Conservation (phyloP, 805 yeast genomes). For the Teunomyces aglyptinius region DNA sequence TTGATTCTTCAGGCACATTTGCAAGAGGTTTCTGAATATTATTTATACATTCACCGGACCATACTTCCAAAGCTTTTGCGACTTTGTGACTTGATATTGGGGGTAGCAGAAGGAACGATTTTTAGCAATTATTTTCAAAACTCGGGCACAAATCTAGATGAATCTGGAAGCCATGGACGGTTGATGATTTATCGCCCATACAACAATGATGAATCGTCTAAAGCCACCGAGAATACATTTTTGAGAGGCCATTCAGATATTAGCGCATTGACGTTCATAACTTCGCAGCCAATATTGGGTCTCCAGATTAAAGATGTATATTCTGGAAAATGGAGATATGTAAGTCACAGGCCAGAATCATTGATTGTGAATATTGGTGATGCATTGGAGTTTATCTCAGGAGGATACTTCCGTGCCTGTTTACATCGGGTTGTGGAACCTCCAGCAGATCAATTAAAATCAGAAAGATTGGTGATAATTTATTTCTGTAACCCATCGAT, state of each 20-base stretch:
- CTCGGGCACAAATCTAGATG: constrained; percentile 22
- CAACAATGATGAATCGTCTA: constrained; percentile 8
- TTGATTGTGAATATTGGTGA: constrained; percentile 13
- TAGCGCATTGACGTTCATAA: constrained; percentile 12
- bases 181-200: constrained; percentile 28
- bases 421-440: constrained; percentile 28
- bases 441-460: constrained; percentile 23
- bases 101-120: constrained; percentile 46
- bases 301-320: constrained; percentile 12
- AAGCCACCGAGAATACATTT: constrained; percentile 8
- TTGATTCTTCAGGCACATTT: constrained; percentile 39
- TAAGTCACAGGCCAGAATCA: constrained; percentile 10
- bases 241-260: constrained; percentile 12
- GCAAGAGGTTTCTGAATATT: constrained; percentile 40
- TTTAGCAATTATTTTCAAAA: constrained; percentile 36
- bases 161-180: constrained; percentile 35
- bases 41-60: constrained; percentile 33
- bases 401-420: constrained; percentile 22
- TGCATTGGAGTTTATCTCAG: constrained; percentile 13
- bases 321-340: constrained; percentile 12
- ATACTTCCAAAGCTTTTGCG: constrained; percentile 35
- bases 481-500: constrained; percentile 24
- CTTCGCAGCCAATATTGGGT: constrained; percentile 11
- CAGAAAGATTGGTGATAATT: constrained; percentile 22
- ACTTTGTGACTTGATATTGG: constrained; percentile 45